Conservation (phyloP, 2,329 filamentous ascomycete species). For the Monosporascus sp. region DNA sequence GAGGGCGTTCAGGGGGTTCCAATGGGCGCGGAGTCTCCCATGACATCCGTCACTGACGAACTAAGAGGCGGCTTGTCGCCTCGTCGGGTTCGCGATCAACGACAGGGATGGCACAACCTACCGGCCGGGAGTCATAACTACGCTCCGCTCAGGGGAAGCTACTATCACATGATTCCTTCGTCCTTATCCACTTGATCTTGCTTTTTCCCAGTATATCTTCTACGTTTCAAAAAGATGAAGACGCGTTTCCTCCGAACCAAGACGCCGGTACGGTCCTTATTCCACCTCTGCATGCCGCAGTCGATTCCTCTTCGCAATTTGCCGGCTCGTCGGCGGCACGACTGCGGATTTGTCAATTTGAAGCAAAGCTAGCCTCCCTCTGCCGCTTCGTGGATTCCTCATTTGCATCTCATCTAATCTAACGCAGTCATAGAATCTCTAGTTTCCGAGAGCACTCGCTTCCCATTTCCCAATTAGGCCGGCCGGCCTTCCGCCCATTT, state of each 20-base stretch:
- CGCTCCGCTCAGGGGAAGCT: neutral
- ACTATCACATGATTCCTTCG: neutral
- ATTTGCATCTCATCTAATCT: constrained; percentile 19
- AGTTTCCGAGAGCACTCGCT: constrained; percentile 35
- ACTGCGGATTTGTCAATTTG: constrained; percentile 2
- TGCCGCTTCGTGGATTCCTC: constrained; percentile 18
- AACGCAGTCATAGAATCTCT: constrained; percentile 11
- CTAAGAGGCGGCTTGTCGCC: neutral
- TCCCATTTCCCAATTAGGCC: constrained; percentile 33
- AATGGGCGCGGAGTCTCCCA: neutral
- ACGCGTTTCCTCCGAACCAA: neutral
- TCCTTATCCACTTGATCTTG: neutral
- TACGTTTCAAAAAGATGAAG: neutral
- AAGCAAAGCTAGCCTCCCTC: constrained; percentile 1
- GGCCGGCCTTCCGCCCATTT: constrained; percentile 15
- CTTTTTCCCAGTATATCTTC: neutral
- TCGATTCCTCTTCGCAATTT: neutral
- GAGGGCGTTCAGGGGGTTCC: neutral
- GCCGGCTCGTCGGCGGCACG: neutral
- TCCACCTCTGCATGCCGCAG: neutral
- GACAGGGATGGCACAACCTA: neutral
- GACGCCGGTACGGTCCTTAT: neutral
- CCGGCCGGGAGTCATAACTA: neutral
- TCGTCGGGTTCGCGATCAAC: neutral
- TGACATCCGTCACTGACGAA: neutral